phyloP scores from a whole-genome alignment of 441 rosid species.

The Macaranga tanarius region DNA sequence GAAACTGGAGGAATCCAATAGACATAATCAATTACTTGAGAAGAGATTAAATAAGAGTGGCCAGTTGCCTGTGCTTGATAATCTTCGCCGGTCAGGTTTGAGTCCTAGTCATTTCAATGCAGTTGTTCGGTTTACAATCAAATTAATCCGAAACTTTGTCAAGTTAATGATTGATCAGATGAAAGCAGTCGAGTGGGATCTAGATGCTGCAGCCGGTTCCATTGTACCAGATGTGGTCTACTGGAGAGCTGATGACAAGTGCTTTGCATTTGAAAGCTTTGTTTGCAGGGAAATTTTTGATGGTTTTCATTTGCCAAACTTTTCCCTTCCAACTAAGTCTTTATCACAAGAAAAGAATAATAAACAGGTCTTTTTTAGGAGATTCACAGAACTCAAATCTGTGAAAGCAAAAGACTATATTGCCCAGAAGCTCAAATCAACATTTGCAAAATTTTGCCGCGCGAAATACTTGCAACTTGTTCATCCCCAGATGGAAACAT shows the following conservation, averaged over 20 bases:
- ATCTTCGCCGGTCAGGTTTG: slow-evolving; percentile 46
- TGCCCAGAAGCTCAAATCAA: slow-evolving; percentile 47
- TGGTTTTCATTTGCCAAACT: slow-evolving; percentile 55
- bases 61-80: slow-evolving; percentile 45
- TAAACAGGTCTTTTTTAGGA: slow-evolving; percentile 43
- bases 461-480: slow-evolving; percentile 64
- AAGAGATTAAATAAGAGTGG: slow-evolving; percentile 59
- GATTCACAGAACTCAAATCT: slow-evolving; percentile 62
- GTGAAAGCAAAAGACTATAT: slow-evolving; percentile 46
- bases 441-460: slow-evolving; percentile 56
- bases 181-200: slow-evolving; percentile 69
- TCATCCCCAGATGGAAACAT: slow-evolving; percentile 71
- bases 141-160: slow-evolving; percentile 67
- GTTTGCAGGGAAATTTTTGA: slow-evolving; percentile 72
- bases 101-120: slow-evolving; percentile 48
- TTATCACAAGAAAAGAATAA: slow-evolving; percentile 26
- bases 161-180: slow-evolving; percentile 55
- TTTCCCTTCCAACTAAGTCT: slow-evolving; percentile 38
- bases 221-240: slow-evolving; percentile 47
- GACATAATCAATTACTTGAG: slow-evolving; percentile 50
- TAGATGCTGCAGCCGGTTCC: slow-evolving; percentile 56
- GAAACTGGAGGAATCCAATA: slow-evolving; percentile 49
- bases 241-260: slow-evolving; percentile 59
- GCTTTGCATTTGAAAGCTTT: slow-evolving; percentile 70
- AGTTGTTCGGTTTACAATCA: slow-evolving; percentile 50